Conservation (phyloP, 495 filamentous ascomycete genomes). For the Cryomyces minteri region DNA sequence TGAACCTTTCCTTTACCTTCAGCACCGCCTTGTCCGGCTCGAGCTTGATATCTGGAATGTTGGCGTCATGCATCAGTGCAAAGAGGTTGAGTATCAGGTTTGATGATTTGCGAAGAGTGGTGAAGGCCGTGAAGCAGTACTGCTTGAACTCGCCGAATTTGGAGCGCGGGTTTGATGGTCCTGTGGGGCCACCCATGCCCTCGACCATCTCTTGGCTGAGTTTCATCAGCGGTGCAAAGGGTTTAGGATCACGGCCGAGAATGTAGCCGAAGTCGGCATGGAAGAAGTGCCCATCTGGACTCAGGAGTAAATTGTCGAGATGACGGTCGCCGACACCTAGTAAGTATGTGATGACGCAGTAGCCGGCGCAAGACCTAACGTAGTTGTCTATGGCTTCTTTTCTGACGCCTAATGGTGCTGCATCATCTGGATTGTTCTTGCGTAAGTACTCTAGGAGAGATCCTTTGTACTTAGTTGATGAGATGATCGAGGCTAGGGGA, state of each 20-base stretch:
- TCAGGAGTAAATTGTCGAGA: slow-evolving; percentile 83
- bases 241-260: slow-evolving; percentile 91
- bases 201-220: slow-evolving; percentile 97
- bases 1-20: slow-evolving; percentile 89
- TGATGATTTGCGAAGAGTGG: slow-evolving; percentile 69
- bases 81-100: slow-evolving; percentile 95
- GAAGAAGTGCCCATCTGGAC: slow-evolving; percentile 90
- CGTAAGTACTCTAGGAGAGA: slow-evolving; percentile 75
- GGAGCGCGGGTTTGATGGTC: slow-evolving; percentile 24
- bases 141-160: slow-evolving; percentile 79
- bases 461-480: slow-evolving; percentile 48
- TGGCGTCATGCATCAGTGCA: slow-evolving; percentile 89
- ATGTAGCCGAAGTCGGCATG: slow-evolving; percentile 98
- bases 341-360: slow-evolving; percentile 97
- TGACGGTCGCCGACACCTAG: slow-evolving; percentile 96
- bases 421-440: slow-evolving; percentile 75
- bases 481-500: slow-evolving; percentile 56
- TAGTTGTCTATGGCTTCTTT: slow-evolving; percentile 91
- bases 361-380: slow-evolving; percentile 88
- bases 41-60: slow-evolving; percentile 84
- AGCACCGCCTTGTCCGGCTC: slow-evolving; percentile 84
- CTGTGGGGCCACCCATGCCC: slow-evolving; percentile 72
- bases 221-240: slow-evolving; percentile 93
- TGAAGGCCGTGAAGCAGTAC: slow-evolving; percentile 92
- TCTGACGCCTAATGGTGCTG: slow-evolving; percentile 66